Percentiles rank a stretch among this genome's conserved stretches.
Conservation (phyloP, 1,284 basidiomycete genomes). For the Ganoderma multipileum region DNA sequence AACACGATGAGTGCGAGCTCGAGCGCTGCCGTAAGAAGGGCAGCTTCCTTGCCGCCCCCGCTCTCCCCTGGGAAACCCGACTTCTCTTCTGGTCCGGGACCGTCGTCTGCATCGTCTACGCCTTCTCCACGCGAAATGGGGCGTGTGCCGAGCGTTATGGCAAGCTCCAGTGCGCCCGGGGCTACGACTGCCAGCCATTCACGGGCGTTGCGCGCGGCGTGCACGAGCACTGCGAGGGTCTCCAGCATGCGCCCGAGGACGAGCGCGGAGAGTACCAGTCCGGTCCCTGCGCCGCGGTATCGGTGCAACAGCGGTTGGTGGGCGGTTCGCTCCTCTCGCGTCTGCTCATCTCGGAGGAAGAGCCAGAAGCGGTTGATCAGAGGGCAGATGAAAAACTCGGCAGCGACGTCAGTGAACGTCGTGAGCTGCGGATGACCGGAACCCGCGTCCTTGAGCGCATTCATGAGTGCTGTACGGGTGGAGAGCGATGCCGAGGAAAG, state of each 20-base stretch:
- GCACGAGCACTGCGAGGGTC: slow-evolving; percentile 82
- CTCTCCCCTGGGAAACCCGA: slow-evolving; percentile 27
- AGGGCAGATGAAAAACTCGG: slow-evolving; percentile 87
- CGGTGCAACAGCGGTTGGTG: slow-evolving; percentile 52
- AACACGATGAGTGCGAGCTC: slow-evolving; percentile 82
- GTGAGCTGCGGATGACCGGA: slow-evolving; percentile 33
- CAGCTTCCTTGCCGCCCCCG: slow-evolving; percentile 61
- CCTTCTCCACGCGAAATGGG: slow-evolving; percentile 59
- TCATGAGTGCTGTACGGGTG: slow-evolving; percentile 29
- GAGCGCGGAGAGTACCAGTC: slow-evolving; percentile 79
- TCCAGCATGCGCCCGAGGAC: slow-evolving; percentile 79
- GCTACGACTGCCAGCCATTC: slow-evolving; percentile 83
- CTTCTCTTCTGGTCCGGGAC: slow-evolving; percentile 29
- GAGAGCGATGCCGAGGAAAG: slow-evolving; percentile 34
- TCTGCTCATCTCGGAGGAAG: slow-evolving; percentile 84
- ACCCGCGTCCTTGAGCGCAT: slow-evolving; percentile 23
- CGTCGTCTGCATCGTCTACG: slow-evolving; percentile 50
- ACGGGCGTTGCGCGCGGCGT: slow-evolving; percentile 80
- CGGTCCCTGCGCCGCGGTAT: slow-evolving; percentile 79
- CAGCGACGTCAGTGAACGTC: slow-evolving; percentile 79
- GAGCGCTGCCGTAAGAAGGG: slow-evolving; percentile 75
- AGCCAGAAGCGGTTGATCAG: slow-evolving; percentile 91
- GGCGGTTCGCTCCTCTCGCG: slow-evolving; percentile 72
- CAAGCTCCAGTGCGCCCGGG: slow-evolving; percentile 84
- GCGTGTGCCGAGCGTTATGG: slow-evolving; percentile 76